Percentiles rank a stretch among this genome's conserved stretches.
phyloP scores from a whole-genome alignment of 768 basidiomycete genomes.

The Filobasidium wieringae region DNA sequence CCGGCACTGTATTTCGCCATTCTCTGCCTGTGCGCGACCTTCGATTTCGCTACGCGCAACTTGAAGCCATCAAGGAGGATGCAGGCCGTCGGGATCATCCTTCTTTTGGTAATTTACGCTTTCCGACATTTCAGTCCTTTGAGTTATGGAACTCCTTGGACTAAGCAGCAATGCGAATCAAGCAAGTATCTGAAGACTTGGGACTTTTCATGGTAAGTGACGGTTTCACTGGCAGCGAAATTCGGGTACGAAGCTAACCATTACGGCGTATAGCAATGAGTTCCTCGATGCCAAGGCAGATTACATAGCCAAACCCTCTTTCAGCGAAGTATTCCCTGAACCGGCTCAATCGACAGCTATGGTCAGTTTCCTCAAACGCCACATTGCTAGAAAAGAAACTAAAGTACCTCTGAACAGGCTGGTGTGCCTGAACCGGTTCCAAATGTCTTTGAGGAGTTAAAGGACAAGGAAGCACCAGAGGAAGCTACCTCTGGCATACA shows the following conservation, averaged over 20 bases:
- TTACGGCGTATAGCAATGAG: too few relatives aligned
- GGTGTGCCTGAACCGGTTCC: conserved; percentile 21
- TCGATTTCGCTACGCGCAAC: conserved; percentile 72
- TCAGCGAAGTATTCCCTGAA: not conserved
- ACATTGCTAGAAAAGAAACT: too few relatives aligned
- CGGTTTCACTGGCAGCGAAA: conserved; percentile 2
- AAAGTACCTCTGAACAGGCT: not conserved
- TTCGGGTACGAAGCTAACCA: too few relatives aligned
- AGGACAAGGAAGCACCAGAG: conserved; percentile 3
- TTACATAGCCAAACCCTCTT: not conserved
- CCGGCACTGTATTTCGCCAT: conserved; percentile 58
- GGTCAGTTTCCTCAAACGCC: too few relatives aligned
- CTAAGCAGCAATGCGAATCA: conserved; percentile 58
- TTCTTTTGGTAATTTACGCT: conserved; percentile 55
- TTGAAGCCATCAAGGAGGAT: conserved; percentile 64
- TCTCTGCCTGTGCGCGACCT: conserved; percentile 60
- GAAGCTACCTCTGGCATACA: not conserved
- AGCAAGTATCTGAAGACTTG: conserved; percentile 84
- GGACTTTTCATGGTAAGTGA: conserved; percentile 70
- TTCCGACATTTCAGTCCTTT: conserved; percentile 70
- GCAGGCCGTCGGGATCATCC: conserved; percentile 65
- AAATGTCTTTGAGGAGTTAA: conserved; percentile 25
- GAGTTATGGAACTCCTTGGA: conserved; percentile 77
- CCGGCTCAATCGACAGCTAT: not conserved
- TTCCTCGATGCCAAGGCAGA: too few relatives aligned